A percentile compares a stretch with the other conserved stretches of the same genome.
These are phyloP conservation scores for Warburgia ugandensis DNA, from an alignment of 164 flowering plant species.

Conservation along the genomic window DNA sequence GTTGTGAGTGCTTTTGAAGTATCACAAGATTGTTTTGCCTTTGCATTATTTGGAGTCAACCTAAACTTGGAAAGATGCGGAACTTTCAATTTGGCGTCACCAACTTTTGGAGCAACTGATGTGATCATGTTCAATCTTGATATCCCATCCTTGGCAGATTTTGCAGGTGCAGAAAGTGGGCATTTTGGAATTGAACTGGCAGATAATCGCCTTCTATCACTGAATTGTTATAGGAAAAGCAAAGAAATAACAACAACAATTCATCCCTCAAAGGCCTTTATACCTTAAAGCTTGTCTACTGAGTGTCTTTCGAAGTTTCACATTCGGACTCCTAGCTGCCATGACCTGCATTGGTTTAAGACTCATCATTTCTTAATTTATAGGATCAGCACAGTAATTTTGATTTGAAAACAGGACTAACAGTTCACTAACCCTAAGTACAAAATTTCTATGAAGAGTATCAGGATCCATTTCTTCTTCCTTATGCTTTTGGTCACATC, in stretches of 20 bases:
- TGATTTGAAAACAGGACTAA: conserved; percentile 9
- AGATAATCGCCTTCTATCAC: conserved; percentile 2
- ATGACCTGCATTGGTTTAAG: conserved; percentile 61
- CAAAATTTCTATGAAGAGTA: conserved; percentile 58
- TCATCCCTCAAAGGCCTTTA: conserved; percentile 9
- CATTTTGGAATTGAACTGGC: conserved; percentile 45
- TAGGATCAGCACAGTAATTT: conserved; percentile 23
- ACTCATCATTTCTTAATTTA: neutral
- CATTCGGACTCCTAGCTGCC: conserved; percentile 95
- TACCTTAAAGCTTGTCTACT: conserved; percentile 40
- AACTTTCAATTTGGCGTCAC: conserved; percentile 28
- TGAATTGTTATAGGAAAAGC: conserved; percentile 4
- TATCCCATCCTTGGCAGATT: conserved; percentile 54
- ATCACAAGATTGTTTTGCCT: conserved; percentile 28
- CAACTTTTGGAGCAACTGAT: conserved; percentile 40
- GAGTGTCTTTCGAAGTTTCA: conserved; percentile 39
- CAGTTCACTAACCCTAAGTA: conserved; percentile 58
- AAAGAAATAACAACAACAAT: neutral
- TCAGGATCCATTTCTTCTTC: conserved; percentile 76
- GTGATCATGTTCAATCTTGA: conserved; percentile 48
- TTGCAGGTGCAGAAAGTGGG: conserved; percentile 83
- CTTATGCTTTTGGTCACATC: conserved; percentile 87
- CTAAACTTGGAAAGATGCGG: conserved; percentile 24
- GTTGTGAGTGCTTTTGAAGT: conserved; percentile 62
- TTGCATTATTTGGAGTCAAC: conserved; percentile 40